Conservation (phyloP, 2,329 filamentous ascomycete species). For the Calonectria multiphialidica region DNA sequence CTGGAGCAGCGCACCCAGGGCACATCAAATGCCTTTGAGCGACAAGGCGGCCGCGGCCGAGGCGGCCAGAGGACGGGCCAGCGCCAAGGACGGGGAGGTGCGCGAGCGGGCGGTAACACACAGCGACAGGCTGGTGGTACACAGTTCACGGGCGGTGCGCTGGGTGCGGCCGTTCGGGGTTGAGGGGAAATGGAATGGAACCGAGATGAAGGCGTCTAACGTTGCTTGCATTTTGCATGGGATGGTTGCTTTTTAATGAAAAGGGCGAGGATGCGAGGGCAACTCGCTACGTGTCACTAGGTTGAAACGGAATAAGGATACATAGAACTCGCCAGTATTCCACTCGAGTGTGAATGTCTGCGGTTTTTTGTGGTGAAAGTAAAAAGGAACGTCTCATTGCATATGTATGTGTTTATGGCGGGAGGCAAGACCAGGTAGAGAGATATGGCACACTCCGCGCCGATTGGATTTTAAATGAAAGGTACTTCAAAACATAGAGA, state of each 20-base stretch:
- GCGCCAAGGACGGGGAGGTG: slow-evolving; percentile 72
- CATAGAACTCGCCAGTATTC: slow-evolving; percentile 45
- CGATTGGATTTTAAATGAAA: slow-evolving; percentile 17
- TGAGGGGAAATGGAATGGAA: slow-evolving; percentile 51
- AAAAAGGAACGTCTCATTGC: slow-evolving; percentile 30
- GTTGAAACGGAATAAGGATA: slow-evolving; percentile 48
- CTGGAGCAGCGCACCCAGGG: slow-evolving; percentile 97
- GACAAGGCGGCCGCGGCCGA: slow-evolving; percentile 84
- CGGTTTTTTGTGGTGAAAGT: slow-evolving; percentile 26
- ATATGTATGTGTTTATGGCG: slow-evolving; percentile 17
- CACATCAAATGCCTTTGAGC: slow-evolving; percentile 93
- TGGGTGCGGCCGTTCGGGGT: slow-evolving; percentile 76
- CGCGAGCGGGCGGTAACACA: slow-evolving; percentile 67
- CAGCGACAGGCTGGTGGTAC: slow-evolving; percentile 79
- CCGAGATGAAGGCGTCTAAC: slow-evolving; percentile 47
- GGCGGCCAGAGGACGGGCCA: slow-evolving; percentile 74
- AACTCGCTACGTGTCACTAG: slow-evolving; percentile 49
- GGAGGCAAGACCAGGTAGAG: background rate
- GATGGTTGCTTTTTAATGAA: slow-evolving; percentile 51
- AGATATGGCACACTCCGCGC: slow-evolving; percentile 12
- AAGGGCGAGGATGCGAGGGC: slow-evolving; percentile 49
- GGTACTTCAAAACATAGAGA: background rate
- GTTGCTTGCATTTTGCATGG: slow-evolving; percentile 51
- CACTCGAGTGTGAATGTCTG: slow-evolving; percentile 21
- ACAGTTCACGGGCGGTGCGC: slow-evolving; percentile 84